phyloP scores from a whole-genome alignment of 2,329 filamentous ascomycete species.

The Magnaporthiopsis incrustans region DNA sequence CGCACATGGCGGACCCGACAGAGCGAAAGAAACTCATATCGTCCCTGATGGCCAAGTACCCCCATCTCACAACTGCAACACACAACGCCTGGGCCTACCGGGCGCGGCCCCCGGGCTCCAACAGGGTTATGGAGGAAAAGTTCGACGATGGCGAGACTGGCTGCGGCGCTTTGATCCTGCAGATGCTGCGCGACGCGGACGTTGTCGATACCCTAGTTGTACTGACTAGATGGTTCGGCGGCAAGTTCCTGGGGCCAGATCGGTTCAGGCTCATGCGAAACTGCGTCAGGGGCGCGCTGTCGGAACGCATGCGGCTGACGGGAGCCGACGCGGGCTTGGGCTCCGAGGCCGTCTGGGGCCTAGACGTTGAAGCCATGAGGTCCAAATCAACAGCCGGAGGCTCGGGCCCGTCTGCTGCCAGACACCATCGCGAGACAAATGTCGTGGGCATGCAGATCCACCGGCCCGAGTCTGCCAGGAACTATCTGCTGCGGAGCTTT shows the following conservation, averaged over 20 bases:
- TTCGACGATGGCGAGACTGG: constrained; percentile 56
- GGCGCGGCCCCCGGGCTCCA: constrained; percentile 23
- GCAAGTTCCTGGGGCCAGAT: constrained; percentile 52
- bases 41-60: constrained; percentile 38
- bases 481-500: constrained; percentile 54
- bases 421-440: constrained; percentile 19
- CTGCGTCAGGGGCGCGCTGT: constrained; percentile 45
- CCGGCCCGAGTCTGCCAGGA: constrained; percentile 59
- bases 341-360: constrained; percentile 52
- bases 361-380: constrained; percentile 46
- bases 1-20: constrained; percentile 28
- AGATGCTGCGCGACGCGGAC: constrained; percentile 42
- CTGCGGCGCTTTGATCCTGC: constrained; percentile 48
- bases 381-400: constrained; percentile 22
- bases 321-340: constrained; percentile 31
- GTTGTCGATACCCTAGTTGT: constrained; percentile 47
- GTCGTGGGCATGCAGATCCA: constrained; percentile 61
- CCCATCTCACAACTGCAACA: constrained; percentile 42
- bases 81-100: constrained; percentile 53
- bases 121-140: constrained; percentile 36
- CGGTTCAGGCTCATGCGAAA: constrained; percentile 55
- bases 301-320: constrained; percentile 37
- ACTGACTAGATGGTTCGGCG: constrained; percentile 55
- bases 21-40: constrained; percentile 36
- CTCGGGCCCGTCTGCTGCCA: constrained; percentile 17